Evolutionary conservation across 2,329 filamentous ascomycete genomes (phyloP).

Genomic region (Dryadomyces sulphureus): DNA sequence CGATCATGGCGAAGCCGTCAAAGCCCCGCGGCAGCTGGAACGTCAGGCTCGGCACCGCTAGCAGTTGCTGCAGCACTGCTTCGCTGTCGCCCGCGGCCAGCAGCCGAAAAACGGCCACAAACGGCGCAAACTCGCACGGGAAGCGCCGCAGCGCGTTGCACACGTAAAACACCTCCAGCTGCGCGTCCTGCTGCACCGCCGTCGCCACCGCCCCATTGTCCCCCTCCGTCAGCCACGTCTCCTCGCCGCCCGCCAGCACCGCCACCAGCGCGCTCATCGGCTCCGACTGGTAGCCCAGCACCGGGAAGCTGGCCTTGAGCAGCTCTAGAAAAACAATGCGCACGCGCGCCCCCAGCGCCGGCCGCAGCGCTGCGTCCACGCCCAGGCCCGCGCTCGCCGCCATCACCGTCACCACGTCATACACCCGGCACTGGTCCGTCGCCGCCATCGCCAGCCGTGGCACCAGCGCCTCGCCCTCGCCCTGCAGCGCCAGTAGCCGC

Average conservation of each 20-base stretch:
- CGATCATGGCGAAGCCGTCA: conserved; percentile 58
- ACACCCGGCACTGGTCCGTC: conserved; percentile 35
- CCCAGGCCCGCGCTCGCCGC: conserved; percentile 29
- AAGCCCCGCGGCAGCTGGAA: conserved; percentile 61
- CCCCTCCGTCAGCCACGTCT: conserved; percentile 36
- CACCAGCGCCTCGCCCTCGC: conserved; percentile 33
- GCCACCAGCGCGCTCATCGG: conserved; percentile 52
- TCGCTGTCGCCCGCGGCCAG: conserved; percentile 35
- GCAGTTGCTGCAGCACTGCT: conserved; percentile 48
- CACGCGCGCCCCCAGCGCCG: conserved; percentile 45
- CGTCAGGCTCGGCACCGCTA: conserved; percentile 59
- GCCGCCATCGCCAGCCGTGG: conserved; percentile 34
- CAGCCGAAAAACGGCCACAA: conserved; percentile 24
- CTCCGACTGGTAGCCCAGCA: conserved; percentile 59
- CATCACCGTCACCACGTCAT: conserved; percentile 38
- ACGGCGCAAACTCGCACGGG: conserved; percentile 67
- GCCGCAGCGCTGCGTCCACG: conserved; percentile 30
- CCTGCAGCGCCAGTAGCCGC: conserved; percentile 22
- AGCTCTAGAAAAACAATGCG: conserved; percentile 55
- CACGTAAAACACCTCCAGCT: conserved; percentile 45
- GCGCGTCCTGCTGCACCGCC: conserved; percentile 36
- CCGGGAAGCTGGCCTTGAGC: conserved; percentile 48
- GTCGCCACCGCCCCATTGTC: conserved; percentile 19
- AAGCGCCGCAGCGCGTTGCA: conserved; percentile 61
- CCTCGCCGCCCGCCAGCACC: conserved; percentile 39